A percentile compares a stretch with the other conserved stretches of the same genome.
Evolutionary conservation across 805 yeast species (phyloP).

Genomic region (Candida ponderosae): DNA sequence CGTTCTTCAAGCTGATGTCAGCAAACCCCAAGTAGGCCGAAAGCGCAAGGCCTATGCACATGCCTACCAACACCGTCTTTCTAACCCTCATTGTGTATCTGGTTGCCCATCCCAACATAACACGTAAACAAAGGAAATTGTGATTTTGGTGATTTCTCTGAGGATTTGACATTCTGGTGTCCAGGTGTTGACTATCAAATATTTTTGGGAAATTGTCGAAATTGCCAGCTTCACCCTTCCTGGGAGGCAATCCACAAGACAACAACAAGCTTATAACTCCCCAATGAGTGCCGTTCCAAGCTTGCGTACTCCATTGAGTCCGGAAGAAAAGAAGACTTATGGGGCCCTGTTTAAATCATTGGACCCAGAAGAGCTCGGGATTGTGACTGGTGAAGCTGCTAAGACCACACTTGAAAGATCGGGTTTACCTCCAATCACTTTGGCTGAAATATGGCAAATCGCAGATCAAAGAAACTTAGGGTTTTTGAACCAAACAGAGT

Average conservation of each 20-base stretch:
- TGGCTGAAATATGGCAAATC: constrained; percentile 91
- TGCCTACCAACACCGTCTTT: constrained; percentile 25
- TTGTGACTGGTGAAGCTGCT: constrained; percentile 83
- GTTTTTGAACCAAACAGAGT: constrained; percentile 70
- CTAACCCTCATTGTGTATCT: constrained; percentile 11
- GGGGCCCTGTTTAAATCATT: constrained; percentile 71
- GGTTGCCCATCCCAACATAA: constrained; percentile 10
- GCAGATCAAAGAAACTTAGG: constrained; percentile 92
- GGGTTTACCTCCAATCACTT: constrained; percentile 65
- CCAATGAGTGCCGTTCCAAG: constrained; percentile 1
- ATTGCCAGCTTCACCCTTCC: not conserved
- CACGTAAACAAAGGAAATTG: constrained; percentile 6
- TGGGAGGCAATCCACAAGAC: no score
- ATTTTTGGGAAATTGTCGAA: not conserved
- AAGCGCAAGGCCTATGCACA: constrained; percentile 25
- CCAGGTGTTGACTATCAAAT: not conserved
- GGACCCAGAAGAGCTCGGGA: constrained; percentile 73
- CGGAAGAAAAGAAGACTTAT: constrained; percentile 71
- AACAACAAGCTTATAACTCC: no score
- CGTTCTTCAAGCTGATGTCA: constrained; percentile 36
- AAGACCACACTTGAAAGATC: constrained; percentile 78
- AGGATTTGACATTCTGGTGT: not conserved
- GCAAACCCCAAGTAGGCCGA: constrained; percentile 21
- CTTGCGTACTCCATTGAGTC: constrained; percentile 35
- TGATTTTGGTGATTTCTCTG: constrained; percentile 6